Conservation (phyloP, 2,329 filamentous ascomycete genomes). For the Geosmithia flava region DNA sequence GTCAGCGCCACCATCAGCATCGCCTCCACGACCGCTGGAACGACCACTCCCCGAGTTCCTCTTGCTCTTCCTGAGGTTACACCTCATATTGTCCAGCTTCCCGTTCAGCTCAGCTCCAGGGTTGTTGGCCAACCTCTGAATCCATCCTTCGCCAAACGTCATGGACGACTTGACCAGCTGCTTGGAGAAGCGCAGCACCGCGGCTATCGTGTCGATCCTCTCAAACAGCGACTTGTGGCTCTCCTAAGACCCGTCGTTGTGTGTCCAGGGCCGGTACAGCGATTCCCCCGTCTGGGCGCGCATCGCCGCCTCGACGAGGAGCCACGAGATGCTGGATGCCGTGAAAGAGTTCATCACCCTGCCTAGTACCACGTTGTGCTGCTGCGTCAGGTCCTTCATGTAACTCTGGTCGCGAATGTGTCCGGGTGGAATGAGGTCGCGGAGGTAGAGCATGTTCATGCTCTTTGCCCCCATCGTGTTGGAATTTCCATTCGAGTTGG, state of each 20-base stretch:
- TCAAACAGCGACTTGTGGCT: constrained; percentile 10
- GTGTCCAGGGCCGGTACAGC: constrained; percentile 11
- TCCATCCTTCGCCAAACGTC: constrained; percentile 10
- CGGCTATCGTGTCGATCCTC: constrained; percentile 11
- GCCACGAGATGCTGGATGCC: neutral
- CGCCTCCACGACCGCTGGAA: neutral
- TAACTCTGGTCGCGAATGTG: neutral
- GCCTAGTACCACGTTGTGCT: constrained; percentile 5
- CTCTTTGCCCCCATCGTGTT: neutral
- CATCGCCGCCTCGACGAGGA: constrained; percentile 6
- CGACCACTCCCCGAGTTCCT: neutral
- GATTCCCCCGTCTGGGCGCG: constrained; percentile 13
- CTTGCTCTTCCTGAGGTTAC: constrained; percentile 10
- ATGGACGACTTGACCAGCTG: constrained; percentile 15
- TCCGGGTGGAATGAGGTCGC: neutral
- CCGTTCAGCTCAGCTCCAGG: constrained; percentile 10
- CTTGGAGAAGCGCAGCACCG: constrained; percentile 8
- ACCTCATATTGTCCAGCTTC: constrained; percentile 11
- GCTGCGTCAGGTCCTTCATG: neutral
- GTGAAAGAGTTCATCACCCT: neutral
- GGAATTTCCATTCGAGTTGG: neutral
- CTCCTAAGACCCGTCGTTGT: constrained; percentile 15
- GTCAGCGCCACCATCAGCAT: neutral
- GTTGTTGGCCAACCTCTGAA: constrained; percentile 12
- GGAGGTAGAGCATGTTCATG: neutral